These are phyloP conservation scores for Colletotrichum sp. DNA, from an alignment of 2,329 filamentous ascomycete species.

Conservation along the genomic window DNA sequence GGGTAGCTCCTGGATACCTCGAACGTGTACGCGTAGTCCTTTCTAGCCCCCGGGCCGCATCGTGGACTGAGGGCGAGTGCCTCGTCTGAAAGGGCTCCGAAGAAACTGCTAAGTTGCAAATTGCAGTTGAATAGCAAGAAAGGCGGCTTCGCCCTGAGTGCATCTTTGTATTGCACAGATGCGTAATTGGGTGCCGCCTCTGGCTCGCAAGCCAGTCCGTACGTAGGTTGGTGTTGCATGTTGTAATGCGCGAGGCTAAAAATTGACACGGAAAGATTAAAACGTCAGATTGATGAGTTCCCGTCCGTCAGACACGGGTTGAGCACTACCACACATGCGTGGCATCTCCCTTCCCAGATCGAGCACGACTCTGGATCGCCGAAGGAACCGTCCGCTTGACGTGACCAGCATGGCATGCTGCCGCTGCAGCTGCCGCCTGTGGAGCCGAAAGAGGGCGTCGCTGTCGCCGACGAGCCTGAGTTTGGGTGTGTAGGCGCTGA, in stretches of 20 bases:
- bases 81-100: not conserved
- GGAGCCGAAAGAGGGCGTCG: not conserved
- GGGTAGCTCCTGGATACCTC: constrained; percentile 10
- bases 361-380: not conserved
- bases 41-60: not conserved
- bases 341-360: not conserved
- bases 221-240: not conserved
- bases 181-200: not conserved
- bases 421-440: not conserved
- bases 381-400: not conserved
- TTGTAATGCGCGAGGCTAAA: not conserved
- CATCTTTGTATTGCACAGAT: not conserved
- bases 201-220: constrained; percentile 1
- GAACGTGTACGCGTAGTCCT: constrained; percentile 20
- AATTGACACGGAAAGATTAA: not conserved
- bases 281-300: not conserved
- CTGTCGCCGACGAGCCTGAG: not conserved
- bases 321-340: not conserved
- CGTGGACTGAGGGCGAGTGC: not conserved
- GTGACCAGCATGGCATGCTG: not conserved
- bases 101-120: not conserved
- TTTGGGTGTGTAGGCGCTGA: not conserved
- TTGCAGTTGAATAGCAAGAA: not conserved
- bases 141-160: not conserved
- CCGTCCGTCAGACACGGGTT: not conserved